Percentiles rank a stretch among this genome's conserved stretches.
phyloP scores from a whole-genome alignment of 2,329 filamentous ascomycete species.

The Claviceps digitariae region DNA sequence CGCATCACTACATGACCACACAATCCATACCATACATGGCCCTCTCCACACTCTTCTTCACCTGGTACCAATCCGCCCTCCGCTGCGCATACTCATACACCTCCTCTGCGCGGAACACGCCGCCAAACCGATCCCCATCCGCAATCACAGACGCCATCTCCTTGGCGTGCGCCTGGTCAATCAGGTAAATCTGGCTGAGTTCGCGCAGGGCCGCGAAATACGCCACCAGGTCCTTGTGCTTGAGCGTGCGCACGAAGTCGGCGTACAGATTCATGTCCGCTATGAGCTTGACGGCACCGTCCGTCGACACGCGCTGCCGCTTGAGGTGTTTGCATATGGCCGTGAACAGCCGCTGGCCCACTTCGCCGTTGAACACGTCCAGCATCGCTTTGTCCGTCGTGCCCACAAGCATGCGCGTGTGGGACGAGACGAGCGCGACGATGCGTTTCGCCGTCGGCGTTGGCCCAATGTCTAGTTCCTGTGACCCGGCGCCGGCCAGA shows the following conservation, averaged over 20 bases:
- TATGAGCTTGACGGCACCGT: conserved; percentile 84
- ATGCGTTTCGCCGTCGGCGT: conserved; percentile 68
- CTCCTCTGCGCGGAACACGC: conserved; percentile 89
- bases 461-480: conserved; percentile 43
- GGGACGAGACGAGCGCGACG: conserved; percentile 71
- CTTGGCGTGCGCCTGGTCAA: conserved; percentile 71
- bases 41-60: conserved; percentile 78
- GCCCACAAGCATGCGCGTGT: conserved; percentile 85
- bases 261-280: conserved; percentile 95
- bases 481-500: conserved; percentile 15
- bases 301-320: conserved; percentile 79
- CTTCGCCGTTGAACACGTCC: conserved; percentile 97
- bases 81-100: conserved; percentile 95
- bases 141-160: conserved; percentile 93
- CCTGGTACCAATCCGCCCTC: conserved; percentile 87
- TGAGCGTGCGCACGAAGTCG: conserved; percentile 66
- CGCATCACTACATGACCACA: conserved; percentile 62
- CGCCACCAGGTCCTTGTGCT: conserved; percentile 68
- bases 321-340: conserved; percentile 96
- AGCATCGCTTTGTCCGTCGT: conserved; percentile 97
- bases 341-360: conserved; percentile 81
- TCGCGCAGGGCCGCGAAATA: conserved; percentile 90
- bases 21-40: conserved; percentile 97
- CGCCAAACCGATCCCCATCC: conserved; percentile 76
- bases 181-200: conserved; percentile 88